Conservation (phyloP, 306 rosid species). For the Lablab purpureus region DNA sequence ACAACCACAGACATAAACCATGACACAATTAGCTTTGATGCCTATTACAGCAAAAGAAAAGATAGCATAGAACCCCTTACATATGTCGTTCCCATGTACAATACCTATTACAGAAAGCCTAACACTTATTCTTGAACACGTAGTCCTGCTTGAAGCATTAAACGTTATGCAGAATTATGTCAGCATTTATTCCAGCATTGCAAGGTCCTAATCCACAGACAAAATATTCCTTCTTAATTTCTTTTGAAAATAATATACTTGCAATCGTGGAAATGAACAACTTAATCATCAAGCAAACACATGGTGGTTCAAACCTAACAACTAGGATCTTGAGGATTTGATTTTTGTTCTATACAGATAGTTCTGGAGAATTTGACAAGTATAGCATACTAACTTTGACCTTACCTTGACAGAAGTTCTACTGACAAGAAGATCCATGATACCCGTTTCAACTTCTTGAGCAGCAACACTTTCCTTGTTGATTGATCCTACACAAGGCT, state of each 20-base stretch:
- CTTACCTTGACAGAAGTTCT: constrained; percentile 85
- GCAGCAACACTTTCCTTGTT: constrained; percentile 78
- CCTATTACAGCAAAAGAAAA: too few relatives aligned
- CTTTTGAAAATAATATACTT: not conserved
- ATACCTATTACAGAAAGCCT: too few relatives aligned
- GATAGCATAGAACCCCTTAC: too few relatives aligned
- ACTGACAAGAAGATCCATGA: constrained; percentile 68
- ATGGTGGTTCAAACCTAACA: constrained; percentile 23
- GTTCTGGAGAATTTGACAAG: constrained; percentile 3
- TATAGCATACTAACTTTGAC: constrained; percentile 13
- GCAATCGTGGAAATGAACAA: constrained; percentile 8
- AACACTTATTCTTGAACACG: too few relatives aligned
- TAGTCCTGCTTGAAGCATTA: too few relatives aligned
- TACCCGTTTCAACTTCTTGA: constrained; percentile 80
- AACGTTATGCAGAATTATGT: too few relatives aligned
- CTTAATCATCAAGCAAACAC: not conserved
- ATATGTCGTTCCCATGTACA: too few relatives aligned
- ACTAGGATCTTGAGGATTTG: not conserved
- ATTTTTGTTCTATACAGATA: not conserved
- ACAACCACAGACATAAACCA: too few relatives aligned
- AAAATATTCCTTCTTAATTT: not conserved
- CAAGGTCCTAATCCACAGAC: not conserved
- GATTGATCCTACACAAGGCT: constrained; percentile 87
- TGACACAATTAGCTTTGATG: too few relatives aligned
- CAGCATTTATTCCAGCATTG: not conserved